Base-by-base conservation (phyloP, 2,329 filamentous ascomycete genomes). In the Pseudophaeomoniella oleicola region DNA sequence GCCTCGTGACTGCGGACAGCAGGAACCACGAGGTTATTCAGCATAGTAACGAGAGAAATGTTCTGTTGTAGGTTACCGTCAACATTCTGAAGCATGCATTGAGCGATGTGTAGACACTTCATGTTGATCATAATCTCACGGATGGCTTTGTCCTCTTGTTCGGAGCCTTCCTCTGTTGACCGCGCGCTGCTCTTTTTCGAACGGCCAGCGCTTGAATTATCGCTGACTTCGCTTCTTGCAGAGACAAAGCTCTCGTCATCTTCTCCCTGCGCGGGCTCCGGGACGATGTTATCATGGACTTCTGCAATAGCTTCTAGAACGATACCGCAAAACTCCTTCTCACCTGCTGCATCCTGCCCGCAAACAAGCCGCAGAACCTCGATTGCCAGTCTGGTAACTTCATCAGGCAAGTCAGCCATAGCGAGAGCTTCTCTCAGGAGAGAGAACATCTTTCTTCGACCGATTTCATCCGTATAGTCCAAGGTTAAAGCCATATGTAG, bases 401-500 rank as follows among this genome's bases (percentile, higher is more conserved):
- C 85, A 49, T 98, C 88, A 0, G 90, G 87, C 2, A 98, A 68
- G 47, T 92, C 83, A 3, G 87, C 75, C 36, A 87, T 78, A 0
- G 86, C 86, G 12, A 98, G 65, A 2, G 81, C 80, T 54, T 93
- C 84, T 38, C 90, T 75, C 41, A 96, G 72, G 19, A 96, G 70
- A 13, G 83, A 77, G 55, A 93, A 94, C 86, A 98, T 96, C 62
- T 94, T 93, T 40, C 88, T 72, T 45, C 90, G 75, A 35, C 90
- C 90, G 43, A 94, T 83, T 57, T 96, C 90, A 52, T 98, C 90
- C n/a, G 84, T 87, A 58, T 96, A 98, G 58, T 98, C 90, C 35
- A 96, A 72, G 1, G 84, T 92, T 41, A 87, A 69, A 4, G 85
- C 82, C 51, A 98, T 93, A 49, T 94, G 81, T 22, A 98, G 75